Percentiles rank a stretch among this genome's conserved stretches.
Evolutionary conservation across 352 stramenopile genomes (phyloP).

Genomic region (Globisporangium splendens): DNA sequence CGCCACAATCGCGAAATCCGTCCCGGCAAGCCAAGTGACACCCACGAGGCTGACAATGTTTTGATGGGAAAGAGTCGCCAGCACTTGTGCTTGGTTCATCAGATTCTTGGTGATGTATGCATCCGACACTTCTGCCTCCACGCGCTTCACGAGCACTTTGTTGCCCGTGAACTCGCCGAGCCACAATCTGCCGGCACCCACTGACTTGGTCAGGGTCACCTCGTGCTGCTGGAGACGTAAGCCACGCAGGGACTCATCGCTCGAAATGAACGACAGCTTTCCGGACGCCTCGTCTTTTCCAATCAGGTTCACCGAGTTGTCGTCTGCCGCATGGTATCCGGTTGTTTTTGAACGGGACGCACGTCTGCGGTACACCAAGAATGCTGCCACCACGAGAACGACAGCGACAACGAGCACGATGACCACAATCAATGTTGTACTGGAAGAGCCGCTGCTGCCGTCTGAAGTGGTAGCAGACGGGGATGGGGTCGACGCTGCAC

Average conservation of each 20-base stretch:
- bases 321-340: slow-evolving; percentile 4
- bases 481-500: not conserved
- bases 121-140: slow-evolving; percentile 62
- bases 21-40: slow-evolving; percentile 67
- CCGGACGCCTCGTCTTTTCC: slow-evolving; percentile 34
- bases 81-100: slow-evolving; percentile 45
- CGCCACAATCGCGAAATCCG: slow-evolving; percentile 67
- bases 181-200: slow-evolving; percentile 48
- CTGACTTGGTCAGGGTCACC: slow-evolving; percentile 48
- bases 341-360: slow-evolving; percentile 21
- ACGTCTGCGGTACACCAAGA: slow-evolving; percentile 30
- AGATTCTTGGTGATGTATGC: slow-evolving; percentile 54
- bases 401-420: slow-evolving; percentile 41
- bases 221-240: slow-evolving; percentile 44
- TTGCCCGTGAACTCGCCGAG: slow-evolving; percentile 47
- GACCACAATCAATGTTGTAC: slow-evolving; percentile 44
- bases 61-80: slow-evolving; percentile 53
- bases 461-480: slow-evolving; percentile 1
- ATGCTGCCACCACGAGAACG: slow-evolving; percentile 27
- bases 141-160: slow-evolving; percentile 70
- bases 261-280: slow-evolving; percentile 57
- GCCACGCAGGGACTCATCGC: slow-evolving; percentile 50
- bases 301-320: slow-evolving; percentile 44
- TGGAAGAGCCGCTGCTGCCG: not conserved
- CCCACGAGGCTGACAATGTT: slow-evolving; percentile 76